Evolutionary conservation across 495 filamentous ascomycete species (phyloP).

Genomic region (Ramalina peruviana): DNA sequence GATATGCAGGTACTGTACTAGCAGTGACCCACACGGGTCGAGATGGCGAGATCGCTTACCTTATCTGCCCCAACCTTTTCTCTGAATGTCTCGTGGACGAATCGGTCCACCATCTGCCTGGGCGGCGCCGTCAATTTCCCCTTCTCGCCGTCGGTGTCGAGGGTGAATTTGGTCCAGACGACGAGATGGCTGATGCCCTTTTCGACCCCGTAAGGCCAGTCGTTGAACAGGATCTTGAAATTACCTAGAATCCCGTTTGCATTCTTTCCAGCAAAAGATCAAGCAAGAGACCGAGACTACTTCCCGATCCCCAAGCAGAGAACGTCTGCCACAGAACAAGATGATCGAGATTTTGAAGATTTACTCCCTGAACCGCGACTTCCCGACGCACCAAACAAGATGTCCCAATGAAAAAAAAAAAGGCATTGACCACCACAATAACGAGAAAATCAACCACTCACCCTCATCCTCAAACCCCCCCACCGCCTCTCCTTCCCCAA

Average conservation of each 20-base stretch:
- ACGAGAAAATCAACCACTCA: constrained; percentile 16
- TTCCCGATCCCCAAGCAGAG: no score
- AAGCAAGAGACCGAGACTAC: no score
- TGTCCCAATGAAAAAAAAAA: neutral
- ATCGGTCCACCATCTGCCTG: constrained; percentile 50
- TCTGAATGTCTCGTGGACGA: constrained; percentile 49
- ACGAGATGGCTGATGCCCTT: constrained; percentile 64
- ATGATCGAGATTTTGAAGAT: no score
- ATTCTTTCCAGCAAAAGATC: neutral
- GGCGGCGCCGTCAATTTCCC: constrained; percentile 51
- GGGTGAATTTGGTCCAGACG: constrained; percentile 80
- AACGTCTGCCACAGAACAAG: no score
- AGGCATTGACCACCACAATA: neutral
- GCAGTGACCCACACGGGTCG: neutral
- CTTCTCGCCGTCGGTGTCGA: constrained; percentile 50
- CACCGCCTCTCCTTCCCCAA: constrained; percentile 24
- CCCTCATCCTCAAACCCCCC: constrained; percentile 33
- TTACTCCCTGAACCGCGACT: no score
- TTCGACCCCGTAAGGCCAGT: constrained; percentile 84
- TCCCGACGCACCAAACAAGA: no score
- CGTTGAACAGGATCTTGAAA: constrained; percentile 64
- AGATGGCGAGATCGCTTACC: constrained; percentile 15
- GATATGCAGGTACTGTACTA: no score
- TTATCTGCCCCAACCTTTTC: constrained; percentile 31
- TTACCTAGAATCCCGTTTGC: constrained; percentile 35